Percentiles rank a stretch among this genome's conserved stretches.
Conservation (phyloP, 1,139 yeast species). For the Magnusiomyces ingens region DNA sequence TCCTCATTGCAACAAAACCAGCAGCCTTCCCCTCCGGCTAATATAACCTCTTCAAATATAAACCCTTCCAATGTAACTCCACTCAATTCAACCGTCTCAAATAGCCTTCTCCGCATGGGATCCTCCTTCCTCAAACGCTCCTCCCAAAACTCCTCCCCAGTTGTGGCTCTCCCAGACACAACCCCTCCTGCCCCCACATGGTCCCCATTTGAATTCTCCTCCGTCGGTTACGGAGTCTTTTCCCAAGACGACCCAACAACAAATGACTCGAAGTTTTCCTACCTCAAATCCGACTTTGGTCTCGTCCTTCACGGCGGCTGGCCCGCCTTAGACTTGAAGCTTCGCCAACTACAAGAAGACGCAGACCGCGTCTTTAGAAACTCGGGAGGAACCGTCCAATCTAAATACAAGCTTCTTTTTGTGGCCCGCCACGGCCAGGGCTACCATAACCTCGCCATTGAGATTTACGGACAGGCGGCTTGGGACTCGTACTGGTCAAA, state of each 20-base stretch:
- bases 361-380: constrained; percentile 23
- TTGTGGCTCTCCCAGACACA: too few species aligned
- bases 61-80: too few species aligned
- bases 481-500: constrained; percentile 60
- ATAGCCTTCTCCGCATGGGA: too few species aligned
- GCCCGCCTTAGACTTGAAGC: constrained; percentile 33
- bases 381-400: constrained; percentile 23
- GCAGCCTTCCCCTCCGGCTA: too few species aligned
- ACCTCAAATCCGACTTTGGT: constrained; percentile 46
- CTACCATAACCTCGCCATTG: constrained; percentile 57
- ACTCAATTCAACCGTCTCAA: too few species aligned
- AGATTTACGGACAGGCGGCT: constrained; percentile 47
- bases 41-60: too few species aligned
- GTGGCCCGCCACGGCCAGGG: constrained; percentile 80
- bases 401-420: constrained; percentile 48
- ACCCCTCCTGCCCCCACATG: neutral
- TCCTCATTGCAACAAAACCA: too few species aligned
- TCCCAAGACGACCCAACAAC: constrained; percentile 42
- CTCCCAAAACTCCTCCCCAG: too few species aligned
- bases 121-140: too few species aligned
- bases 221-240: constrained; percentile 40
- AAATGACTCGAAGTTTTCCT: constrained; percentile 45
- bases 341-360: constrained; percentile 33
- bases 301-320: constrained; percentile 37
- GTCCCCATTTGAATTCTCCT: constrained; percentile 1